Percentiles rank a stretch among this genome's conserved stretches.
These are phyloP conservation scores for Neofusicoccum ribis DNA, from an alignment of 2,329 filamentous ascomycete genomes.

Conservation along the genomic window DNA sequence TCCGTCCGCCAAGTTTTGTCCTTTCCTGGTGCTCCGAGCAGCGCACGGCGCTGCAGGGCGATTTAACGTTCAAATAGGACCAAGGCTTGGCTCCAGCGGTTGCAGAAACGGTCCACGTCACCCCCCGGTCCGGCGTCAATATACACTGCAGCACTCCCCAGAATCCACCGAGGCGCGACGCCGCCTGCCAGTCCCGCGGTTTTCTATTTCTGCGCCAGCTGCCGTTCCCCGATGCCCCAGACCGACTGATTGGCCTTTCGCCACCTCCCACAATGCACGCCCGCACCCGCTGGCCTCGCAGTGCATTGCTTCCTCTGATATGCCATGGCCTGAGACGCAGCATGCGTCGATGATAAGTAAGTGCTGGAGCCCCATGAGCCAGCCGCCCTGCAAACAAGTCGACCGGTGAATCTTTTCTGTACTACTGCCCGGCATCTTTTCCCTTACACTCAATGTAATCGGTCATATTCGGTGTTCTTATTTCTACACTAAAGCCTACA, in stretches of 20 bases:
- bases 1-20: background rate
- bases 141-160: constrained; percentile 24
- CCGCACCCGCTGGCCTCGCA: constrained; percentile 16
- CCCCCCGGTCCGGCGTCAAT: constrained; percentile 28
- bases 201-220: constrained; percentile 9
- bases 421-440: constrained; percentile 6
- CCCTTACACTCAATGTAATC: constrained; percentile 16
- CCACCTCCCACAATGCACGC: constrained; percentile 13
- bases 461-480: background rate
- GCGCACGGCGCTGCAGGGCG: constrained; percentile 10
- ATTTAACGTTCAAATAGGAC: constrained; percentile 18
- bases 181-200: background rate
- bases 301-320: constrained; percentile 3
- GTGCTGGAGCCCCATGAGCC: constrained; percentile 15
- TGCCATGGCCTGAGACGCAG: constrained; percentile 12
- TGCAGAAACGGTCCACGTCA: constrained; percentile 32
- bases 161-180: constrained; percentile 2
- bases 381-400: constrained; percentile 7
- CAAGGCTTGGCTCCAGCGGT: constrained; percentile 13
- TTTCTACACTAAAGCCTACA: background rate
- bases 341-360: constrained; percentile 21
- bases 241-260: constrained; percentile 17
- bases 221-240: constrained; percentile 16
- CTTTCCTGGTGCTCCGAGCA: background rate
- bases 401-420: constrained; percentile 1